Evolutionary conservation across 2,329 filamentous ascomycete genomes (phyloP).

Genomic region (Capronia americana): DNA sequence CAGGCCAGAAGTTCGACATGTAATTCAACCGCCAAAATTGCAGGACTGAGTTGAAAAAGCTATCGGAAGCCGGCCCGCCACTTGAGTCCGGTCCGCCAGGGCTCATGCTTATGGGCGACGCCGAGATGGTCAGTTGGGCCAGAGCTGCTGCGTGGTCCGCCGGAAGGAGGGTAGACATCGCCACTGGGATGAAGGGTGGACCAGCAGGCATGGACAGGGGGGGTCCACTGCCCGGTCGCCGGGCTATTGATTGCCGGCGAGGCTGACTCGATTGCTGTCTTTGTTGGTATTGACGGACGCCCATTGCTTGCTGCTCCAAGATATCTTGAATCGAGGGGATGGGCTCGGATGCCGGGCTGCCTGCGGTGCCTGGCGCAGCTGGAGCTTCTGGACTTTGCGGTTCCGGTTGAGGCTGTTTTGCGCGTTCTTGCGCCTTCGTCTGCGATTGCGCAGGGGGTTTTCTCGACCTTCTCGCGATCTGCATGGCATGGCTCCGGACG

Average conservation of each 20-base stretch:
- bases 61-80: conserved; percentile 7
- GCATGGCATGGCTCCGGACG: conserved; percentile 29
- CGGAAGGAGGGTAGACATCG: conserved; percentile 11
- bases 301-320: conserved; percentile 17
- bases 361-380: neutral
- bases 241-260: neutral
- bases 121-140: neutral
- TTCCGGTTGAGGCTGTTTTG: conserved; percentile 1
- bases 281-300: conserved; percentile 22
- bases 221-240: neutral
- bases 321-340: conserved; percentile 16
- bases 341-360: conserved; percentile 5
- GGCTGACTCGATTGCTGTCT: neutral
- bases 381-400: neutral
- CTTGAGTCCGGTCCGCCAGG: conserved; percentile 12
- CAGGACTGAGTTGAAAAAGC: conserved; percentile 27
- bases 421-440: conserved; percentile 5
- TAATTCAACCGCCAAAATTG: conserved; percentile 27
- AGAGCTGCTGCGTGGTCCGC: conserved; percentile 13
- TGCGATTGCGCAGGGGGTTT: conserved; percentile 13
- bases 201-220: conserved; percentile 1
- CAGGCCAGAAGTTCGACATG: conserved; percentile 31
- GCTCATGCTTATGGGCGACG: neutral
- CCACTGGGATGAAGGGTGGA: neutral
- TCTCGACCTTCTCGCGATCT: conserved; percentile 26